A percentile compares a stretch with the other conserved stretches of the same genome.
These are phyloP conservation scores for Phialocephala subalpina DNA, from an alignment of 2,329 filamentous ascomycete species.

Conservation along the genomic window DNA sequence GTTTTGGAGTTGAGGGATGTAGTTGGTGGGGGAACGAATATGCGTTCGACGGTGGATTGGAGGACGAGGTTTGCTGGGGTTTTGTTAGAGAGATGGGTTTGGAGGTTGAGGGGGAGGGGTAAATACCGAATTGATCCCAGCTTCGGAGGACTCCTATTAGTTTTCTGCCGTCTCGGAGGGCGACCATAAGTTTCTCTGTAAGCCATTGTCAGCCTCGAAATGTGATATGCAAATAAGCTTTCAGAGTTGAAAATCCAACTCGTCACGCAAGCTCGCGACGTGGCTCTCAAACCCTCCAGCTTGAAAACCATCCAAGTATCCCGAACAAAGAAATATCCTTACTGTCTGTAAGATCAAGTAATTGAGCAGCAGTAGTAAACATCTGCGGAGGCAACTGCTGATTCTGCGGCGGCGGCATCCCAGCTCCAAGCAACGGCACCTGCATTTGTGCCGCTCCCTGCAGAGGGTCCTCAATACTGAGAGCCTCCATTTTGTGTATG, in stretches of 20 bases:
- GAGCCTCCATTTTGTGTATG: constrained; percentile 59
- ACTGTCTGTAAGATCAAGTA: constrained; percentile 98
- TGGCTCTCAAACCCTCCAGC: constrained; percentile 7
- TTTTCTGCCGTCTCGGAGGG: constrained; percentile 92
- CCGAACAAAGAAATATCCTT: constrained; percentile 50
- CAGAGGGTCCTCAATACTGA: constrained; percentile 57
- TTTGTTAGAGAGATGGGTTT: constrained; percentile 28
- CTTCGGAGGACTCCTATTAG: constrained; percentile 90
- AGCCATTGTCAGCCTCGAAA: background rate
- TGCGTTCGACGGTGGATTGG: constrained; percentile 88
- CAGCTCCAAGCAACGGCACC: constrained; percentile 28
- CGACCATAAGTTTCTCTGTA: constrained; percentile 91
- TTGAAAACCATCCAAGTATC: constrained; percentile 2
- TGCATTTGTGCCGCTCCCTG: constrained; percentile 35
- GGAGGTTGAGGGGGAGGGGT: constrained; percentile 12
- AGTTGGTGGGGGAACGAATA: constrained; percentile 66
- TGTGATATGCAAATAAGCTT: background rate
- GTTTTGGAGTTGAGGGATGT: constrained; percentile 40
- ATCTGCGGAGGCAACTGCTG: constrained; percentile 89
- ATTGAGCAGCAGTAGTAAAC: constrained; percentile 96
- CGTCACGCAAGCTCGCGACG: background rate
- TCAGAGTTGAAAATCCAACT: background rate
- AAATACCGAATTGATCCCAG: constrained; percentile 97
- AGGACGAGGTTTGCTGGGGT: constrained; percentile 87
- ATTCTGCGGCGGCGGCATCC: constrained; percentile 42